Evolutionary conservation across 257 asterid species (phyloP), one percentile per base, ranked within the genome.

Genomic region (Solanum rostratum): DNA sequence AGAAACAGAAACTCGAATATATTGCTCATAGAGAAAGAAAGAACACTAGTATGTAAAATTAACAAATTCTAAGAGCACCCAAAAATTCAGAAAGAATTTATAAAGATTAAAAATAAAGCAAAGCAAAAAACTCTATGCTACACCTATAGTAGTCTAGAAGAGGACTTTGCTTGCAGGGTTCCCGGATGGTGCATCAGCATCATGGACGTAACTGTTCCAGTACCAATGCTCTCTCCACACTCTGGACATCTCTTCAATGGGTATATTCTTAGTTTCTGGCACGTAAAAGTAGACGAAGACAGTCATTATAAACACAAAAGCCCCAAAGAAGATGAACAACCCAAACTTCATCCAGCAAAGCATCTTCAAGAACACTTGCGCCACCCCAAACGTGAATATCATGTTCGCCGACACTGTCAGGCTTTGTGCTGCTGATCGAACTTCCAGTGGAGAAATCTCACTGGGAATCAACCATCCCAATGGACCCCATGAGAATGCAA

Each of bases 201-300:
- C 27, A 39, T 37, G 29, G 10, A 71, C 18, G 37, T 20, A 71
- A 29, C 12, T 43, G 7, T 43, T n/a, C 55, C 80, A 71, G 55
- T 71, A 43, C 20, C 37, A 41, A 12, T 71, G 80, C 80, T 41
- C 55, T 71, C 2, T 13, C 80, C 80, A 71, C 5, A 71, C 80
- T n/a, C 3, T 33, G 0, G 55, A 71, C 80, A 71, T 71, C 55
- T 43, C 80, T 71, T 71, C 91, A 1, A 87, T 89, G 1, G 90
- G 91, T 27, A 89, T 84, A 10, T 86, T 87, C 81, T 87, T 89
- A 0, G 90, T 87, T 84, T 89, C 90, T 0, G 88, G 91, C 52
- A 87, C 30, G 1, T 43, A 39, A 0, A 7, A 7, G 78, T 41
- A 71, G 27, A 89, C 80, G 49, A 89, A 89, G 1, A 80, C 0